These are phyloP conservation scores for Candida hispaniensis DNA, from an alignment of 805 yeast genomes.

Conservation along the genomic window DNA sequence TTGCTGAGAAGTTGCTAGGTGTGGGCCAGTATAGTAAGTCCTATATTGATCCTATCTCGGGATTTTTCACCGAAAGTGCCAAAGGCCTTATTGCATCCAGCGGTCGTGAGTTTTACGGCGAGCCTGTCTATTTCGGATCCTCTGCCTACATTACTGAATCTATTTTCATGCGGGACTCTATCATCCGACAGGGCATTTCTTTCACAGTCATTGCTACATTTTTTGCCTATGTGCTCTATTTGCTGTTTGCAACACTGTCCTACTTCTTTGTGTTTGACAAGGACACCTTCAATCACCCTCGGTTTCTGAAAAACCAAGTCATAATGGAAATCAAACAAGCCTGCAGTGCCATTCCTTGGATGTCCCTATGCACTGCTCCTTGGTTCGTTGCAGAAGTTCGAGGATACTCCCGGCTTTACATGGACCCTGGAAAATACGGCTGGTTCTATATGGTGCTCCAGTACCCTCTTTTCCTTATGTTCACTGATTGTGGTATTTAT, in stretches of 20 bases:
- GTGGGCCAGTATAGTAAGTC: constrained; percentile 11
- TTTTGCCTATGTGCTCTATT: constrained; percentile 80
- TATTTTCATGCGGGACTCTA: constrained; percentile 56
- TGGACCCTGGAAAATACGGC: constrained; percentile 52
- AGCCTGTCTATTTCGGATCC: constrained; percentile 50
- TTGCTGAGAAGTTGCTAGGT: constrained; percentile 6
- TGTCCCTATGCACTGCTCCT: constrained; percentile 81
- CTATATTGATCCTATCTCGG: constrained; percentile 6
- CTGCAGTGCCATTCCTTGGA: constrained; percentile 67
- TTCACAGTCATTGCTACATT: constrained; percentile 59
- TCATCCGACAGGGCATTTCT: constrained; percentile 59
- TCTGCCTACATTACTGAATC: constrained; percentile 54
- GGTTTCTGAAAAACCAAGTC: constrained; percentile 91
- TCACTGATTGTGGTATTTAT: constrained; percentile 90
- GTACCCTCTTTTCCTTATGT: constrained; percentile 70
- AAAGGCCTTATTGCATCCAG: constrained; percentile 5
- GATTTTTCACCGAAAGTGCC: constrained; percentile 10
- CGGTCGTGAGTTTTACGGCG: constrained; percentile 44
- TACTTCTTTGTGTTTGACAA: constrained; percentile 75
- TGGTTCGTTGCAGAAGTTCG: constrained; percentile 78
- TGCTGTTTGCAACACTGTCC: constrained; percentile 63
- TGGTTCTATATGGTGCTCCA: constrained; percentile 62
- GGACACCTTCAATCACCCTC: constrained; percentile 87
- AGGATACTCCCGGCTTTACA: constrained; percentile 74
- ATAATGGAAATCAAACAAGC: constrained; percentile 73